These are phyloP conservation scores for Aspergillus candidus DNA, from an alignment of 2,329 filamentous ascomycete genomes.

Conservation along the genomic window DNA sequence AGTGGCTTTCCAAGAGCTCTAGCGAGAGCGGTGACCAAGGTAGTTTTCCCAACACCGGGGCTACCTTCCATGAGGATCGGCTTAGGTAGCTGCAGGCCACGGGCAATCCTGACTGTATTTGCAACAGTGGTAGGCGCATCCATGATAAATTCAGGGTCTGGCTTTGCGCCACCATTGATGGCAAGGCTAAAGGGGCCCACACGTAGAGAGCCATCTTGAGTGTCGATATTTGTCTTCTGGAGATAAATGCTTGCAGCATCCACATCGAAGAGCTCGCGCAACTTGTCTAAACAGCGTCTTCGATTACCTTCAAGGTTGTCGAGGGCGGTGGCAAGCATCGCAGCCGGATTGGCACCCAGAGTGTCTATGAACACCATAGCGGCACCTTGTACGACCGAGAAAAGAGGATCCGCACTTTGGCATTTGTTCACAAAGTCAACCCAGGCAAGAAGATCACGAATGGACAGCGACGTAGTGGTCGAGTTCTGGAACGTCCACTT, in stretches of 20 bases:
- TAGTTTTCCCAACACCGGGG: conserved; percentile 97
- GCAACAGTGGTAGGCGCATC: conserved; percentile 81
- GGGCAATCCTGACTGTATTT: conserved; percentile 85
- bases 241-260: conserved; percentile 64
- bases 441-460: conserved; percentile 90
- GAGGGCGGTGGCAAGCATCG: conserved; percentile 67
- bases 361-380: conserved; percentile 95
- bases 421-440: conserved; percentile 81
- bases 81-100: conserved; percentile 81
- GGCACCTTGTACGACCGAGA: conserved; percentile 71
- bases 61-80: conserved; percentile 93
- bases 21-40: conserved; percentile 79
- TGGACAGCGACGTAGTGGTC: conserved; percentile 71
- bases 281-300: conserved; percentile 63
- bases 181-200: conserved; percentile 71
- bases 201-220: conserved; percentile 50
- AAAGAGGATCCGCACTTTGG: conserved; percentile 42
- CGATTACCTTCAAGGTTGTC: conserved; percentile 67
- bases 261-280: conserved; percentile 59
- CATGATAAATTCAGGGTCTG: conserved; percentile 65
- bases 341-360: conserved; percentile 88
- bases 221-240: conserved; percentile 52
- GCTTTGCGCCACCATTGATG: conserved; percentile 44
- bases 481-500: conserved; percentile 71
- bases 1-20: conserved; percentile 72